Base-by-base conservation (phyloP, 441 rosid species). In the Mallotus japonicus region DNA sequence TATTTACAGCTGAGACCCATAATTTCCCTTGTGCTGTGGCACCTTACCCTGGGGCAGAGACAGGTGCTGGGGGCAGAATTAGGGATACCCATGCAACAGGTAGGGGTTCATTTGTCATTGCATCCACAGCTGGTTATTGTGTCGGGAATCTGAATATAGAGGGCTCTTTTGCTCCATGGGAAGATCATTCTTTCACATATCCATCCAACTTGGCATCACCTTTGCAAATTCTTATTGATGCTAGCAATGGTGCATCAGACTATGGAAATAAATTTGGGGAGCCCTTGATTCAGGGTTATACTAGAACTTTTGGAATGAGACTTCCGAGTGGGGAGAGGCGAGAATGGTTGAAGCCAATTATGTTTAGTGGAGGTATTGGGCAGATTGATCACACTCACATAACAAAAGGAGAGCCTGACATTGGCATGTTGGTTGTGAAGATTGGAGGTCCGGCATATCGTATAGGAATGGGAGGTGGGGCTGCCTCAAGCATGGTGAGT, bases 1-100 rank as follows among this genome's bases (percentile, higher is more conserved):
- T 95, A 78, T 92, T 92, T 75, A 92, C 99, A 5, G 99, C 98
- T 2, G 98, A 95, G 82, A 95, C 97, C 0, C 99, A 95, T 84
- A 95, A 95, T 78, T 92, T 92, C 82, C 99, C 98, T 47, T 95
- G 99, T 82, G 99, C 98, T 20, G 99, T 95, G 78, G 99, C 99
- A 61, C 97, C 99, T 63, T 92, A 92, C 69, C 99, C 99, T 69
- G 99, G 99, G 44, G 97, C 99, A 61, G 98, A 95, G 84, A 95
- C 99, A 0, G 99, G 98, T 63, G 96, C 95, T 32, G 99, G 99
- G 49, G 99, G 99, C 67, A 87, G 99, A 62, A 91, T 95, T 16
- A 90, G 99, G 79, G 99, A 92, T 78, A 92, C 98, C 2, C 99
- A 95, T 84, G 99, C 99, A 32, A 95, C 98, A 17, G 99, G 98